Percentiles rank a stretch among this genome's conserved stretches.
phyloP scores from a whole-genome alignment of 208 protist species.

The Naegleria lovaniensis region DNA sequence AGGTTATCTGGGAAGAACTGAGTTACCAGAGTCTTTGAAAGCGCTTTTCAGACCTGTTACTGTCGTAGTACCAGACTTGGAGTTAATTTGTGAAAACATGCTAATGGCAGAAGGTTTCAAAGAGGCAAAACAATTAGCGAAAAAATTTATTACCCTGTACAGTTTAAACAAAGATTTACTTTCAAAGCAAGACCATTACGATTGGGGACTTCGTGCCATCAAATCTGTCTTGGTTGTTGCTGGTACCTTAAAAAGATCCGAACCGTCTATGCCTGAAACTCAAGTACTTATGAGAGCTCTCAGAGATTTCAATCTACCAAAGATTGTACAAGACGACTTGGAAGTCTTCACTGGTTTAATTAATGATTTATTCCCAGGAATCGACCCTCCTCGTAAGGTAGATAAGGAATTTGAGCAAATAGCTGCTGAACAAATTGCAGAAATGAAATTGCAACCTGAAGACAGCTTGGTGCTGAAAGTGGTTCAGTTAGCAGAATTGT shows the following conservation, averaged over 20 bases:
- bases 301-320: slow-evolving; percentile 70
- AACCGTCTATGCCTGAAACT: slow-evolving; percentile 50
- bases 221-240: slow-evolving; percentile 60
- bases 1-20: slow-evolving; percentile 65
- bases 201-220: slow-evolving; percentile 64
- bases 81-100: slow-evolving; percentile 63
- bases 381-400: slow-evolving; percentile 74
- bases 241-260: slow-evolving; percentile 54
- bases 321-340: slow-evolving; percentile 63
- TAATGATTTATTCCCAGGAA: slow-evolving; percentile 92
- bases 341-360: slow-evolving; percentile 70
- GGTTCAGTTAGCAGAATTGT: slow-evolving; percentile 68
- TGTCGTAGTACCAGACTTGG: slow-evolving; percentile 62
- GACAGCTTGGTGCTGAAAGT: slow-evolving; percentile 73
- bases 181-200: slow-evolving; percentile 54
- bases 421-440: slow-evolving; percentile 61
- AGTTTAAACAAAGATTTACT: slow-evolving; percentile 39
- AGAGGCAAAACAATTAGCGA: slow-evolving; percentile 47
- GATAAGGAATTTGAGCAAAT: slow-evolving; percentile 55
- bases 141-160: slow-evolving; percentile 66
- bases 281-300: slow-evolving; percentile 62
- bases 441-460: slow-evolving; percentile 63
- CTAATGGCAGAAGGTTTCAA: slow-evolving; percentile 67
- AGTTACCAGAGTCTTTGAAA: slow-evolving; percentile 75
- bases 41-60: slow-evolving; percentile 63